phyloP scores from a whole-genome alignment of 306 rosid species.

The Malus sylvestris region DNA sequence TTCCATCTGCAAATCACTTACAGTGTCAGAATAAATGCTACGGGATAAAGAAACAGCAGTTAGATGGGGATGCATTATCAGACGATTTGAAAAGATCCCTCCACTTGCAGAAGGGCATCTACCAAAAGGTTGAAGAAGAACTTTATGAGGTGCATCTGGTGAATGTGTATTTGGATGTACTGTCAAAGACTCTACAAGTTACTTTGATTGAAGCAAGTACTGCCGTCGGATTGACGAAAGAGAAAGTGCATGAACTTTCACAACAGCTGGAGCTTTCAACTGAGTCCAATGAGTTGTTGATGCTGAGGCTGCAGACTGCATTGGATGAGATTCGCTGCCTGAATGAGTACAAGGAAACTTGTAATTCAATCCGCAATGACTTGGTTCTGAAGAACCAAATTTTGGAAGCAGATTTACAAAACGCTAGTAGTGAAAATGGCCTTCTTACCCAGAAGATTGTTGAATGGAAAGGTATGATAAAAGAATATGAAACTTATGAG shows the following conservation, averaged over 20 bases:
- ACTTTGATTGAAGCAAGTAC: constrained; percentile 63
- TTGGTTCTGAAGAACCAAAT: constrained; percentile 52
- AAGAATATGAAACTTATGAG: constrained; percentile 50
- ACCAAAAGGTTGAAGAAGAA: constrained; percentile 88
- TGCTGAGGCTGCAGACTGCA: constrained; percentile 57
- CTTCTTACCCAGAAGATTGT: constrained; percentile 46
- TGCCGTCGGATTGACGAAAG: constrained; percentile 49
- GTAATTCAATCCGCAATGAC: constrained; percentile 52
- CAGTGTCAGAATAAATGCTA: constrained; percentile 38
- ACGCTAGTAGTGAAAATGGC: constrained; percentile 38
- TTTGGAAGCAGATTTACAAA: constrained; percentile 52
- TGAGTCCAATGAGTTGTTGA: constrained; percentile 68
- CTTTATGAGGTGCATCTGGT: constrained; percentile 57
- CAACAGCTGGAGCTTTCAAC: constrained; percentile 61
- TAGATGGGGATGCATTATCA: constrained; percentile 47
- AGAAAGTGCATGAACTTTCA: constrained; percentile 49
- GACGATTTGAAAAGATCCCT: constrained; percentile 70
- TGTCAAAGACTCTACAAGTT: constrained; percentile 72
- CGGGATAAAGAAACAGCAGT: constrained; percentile 45
- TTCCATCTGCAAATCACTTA: constrained; percentile 30
- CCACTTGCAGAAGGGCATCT: constrained; percentile 68
- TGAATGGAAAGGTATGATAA: constrained; percentile 49
- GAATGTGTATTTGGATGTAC: constrained; percentile 72
- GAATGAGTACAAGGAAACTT: constrained; percentile 52
- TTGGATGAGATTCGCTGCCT: constrained; percentile 54